Evolutionary conservation across 768 basidiomycete species (phyloP).

Genomic region (Rhizopogon vesiculosus): DNA sequence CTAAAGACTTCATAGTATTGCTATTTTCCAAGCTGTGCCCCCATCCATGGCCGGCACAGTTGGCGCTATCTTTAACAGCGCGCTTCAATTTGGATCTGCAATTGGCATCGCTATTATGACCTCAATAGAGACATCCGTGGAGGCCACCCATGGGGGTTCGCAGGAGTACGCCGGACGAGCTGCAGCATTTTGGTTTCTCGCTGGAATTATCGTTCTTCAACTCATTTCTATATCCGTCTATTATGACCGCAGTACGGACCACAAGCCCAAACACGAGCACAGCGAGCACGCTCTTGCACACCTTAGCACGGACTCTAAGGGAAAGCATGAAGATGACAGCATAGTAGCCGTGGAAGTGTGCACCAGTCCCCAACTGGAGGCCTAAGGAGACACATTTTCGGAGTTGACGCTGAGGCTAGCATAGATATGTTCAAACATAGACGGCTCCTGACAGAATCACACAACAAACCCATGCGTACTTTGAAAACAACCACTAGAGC

Average conservation of each 20-base stretch:
- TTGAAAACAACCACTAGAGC: too few species aligned
- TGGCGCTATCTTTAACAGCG: slow-evolving; percentile 53
- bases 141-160: slow-evolving; percentile 27
- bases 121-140: slow-evolving; percentile 45
- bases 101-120: slow-evolving; percentile 45
- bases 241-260: slow-evolving; percentile 22
- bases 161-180: slow-evolving; percentile 34
- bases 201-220: slow-evolving; percentile 32
- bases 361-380: too few species aligned
- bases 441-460: too few species aligned
- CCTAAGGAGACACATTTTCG: too few species aligned
- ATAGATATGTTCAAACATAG: too few species aligned
- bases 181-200: slow-evolving; percentile 40
- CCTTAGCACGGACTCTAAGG: too few species aligned
- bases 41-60: slow-evolving; percentile 45
- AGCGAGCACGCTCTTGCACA: not conserved
- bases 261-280: not conserved
- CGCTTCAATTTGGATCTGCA: slow-evolving; percentile 49
- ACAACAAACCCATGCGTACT: too few species aligned
- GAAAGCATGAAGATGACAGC: too few species aligned
- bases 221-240: slow-evolving; percentile 28
- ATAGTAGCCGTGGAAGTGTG: too few species aligned
- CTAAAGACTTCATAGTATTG: slow-evolving; percentile 31
- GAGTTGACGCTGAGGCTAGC: too few species aligned
- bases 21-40: slow-evolving; percentile 45